Evolutionary conservation across 2,329 filamentous ascomycete species (phyloP), one percentile per base, ranked within the genome.

Genomic region (Epichloe hybrida): DNA sequence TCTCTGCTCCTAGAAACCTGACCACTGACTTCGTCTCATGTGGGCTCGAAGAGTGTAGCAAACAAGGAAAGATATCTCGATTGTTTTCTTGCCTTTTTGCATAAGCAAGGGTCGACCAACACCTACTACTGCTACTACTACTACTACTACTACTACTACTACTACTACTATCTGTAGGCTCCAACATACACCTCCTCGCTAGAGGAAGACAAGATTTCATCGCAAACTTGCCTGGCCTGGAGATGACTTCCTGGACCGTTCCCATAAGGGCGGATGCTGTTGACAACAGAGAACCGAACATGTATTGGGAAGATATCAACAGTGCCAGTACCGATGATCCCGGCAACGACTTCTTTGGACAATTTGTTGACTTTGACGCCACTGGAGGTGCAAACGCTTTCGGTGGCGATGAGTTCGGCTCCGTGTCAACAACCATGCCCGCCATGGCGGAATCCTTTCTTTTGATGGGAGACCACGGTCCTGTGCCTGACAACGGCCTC

Each of bases 341-440:
- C 41, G 55, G 60, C 31, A 60, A 54, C 56, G 66, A 69, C 55
- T 59, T 68, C 66, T 67, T 68, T 50, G 61, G 63, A 17, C 63
- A 68, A 56, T 69, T 66, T 51, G 58, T 68, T 55, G 60, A 68
- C 61, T 64, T 68, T 51, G 66, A 66, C 36, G 58, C 52, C 50
- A 60, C 60, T 46, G 56, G 57, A n/a, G 49, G 52, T 21, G 51
- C 58, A 35, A 23, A 49, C 8, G 53, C 58, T 38, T 58, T 56
- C 53, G 53, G 54, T 23, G 55, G 53, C 50, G 53, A 59, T 35
- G 56, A 53, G 35, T 50, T 54, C 41, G 56, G 58, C 46, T 50
- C 51, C 13, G 52, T 55, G 17, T 51, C 57, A 49, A 50, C 61
- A 40, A 52, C 58, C 42, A 58, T 64, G 48, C 53, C 60, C 12